These are phyloP conservation scores for Diospyros lotus DNA, from an alignment of 148 eudicot genomes.

Conservation along the genomic window DNA sequence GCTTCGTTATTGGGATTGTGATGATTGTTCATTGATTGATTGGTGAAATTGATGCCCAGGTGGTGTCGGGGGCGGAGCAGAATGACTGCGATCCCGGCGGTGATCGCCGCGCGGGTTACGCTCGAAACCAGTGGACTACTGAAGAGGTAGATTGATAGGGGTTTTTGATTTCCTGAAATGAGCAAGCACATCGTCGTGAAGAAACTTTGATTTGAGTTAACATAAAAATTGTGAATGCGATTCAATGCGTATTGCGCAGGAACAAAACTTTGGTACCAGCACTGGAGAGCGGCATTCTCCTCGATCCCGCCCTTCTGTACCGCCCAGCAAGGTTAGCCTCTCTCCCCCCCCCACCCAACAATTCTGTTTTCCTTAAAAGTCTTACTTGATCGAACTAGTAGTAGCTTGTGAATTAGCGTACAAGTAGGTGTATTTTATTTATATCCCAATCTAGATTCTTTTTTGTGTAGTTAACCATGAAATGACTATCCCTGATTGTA, in stretches of 20 bases:
- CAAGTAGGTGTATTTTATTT: too few species aligned
- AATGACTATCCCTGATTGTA: too few species aligned
- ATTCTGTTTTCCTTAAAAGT: neutral
- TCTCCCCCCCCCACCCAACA: neutral
- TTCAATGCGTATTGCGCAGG: slow-evolving; percentile 14
- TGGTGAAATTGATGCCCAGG: slow-evolving; percentile 41
- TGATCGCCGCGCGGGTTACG: slow-evolving; percentile 17
- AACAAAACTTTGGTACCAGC: slow-evolving; percentile 24
- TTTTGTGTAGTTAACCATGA: too few species aligned
- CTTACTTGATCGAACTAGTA: neutral
- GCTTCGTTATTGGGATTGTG: neutral
- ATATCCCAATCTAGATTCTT: too few species aligned
- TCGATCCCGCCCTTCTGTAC: slow-evolving; percentile 36
- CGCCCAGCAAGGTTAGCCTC: slow-evolving; percentile 35
- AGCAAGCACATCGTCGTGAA: neutral
- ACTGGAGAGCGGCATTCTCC: slow-evolving; percentile 27
- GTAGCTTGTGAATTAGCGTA: too few species aligned
- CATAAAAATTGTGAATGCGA: neutral
- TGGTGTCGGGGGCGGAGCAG: slow-evolving; percentile 60
- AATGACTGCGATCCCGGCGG: slow-evolving; percentile 23
- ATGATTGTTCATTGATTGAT: neutral
- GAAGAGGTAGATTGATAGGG: slow-evolving; percentile 14
- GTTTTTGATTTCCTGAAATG: neutral
- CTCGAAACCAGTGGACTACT: slow-evolving; percentile 14
- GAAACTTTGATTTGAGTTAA: neutral